These are phyloP conservation scores for Evansstolkia leycettana DNA, from an alignment of 495 filamentous ascomycete genomes.

Conservation along the genomic window DNA sequence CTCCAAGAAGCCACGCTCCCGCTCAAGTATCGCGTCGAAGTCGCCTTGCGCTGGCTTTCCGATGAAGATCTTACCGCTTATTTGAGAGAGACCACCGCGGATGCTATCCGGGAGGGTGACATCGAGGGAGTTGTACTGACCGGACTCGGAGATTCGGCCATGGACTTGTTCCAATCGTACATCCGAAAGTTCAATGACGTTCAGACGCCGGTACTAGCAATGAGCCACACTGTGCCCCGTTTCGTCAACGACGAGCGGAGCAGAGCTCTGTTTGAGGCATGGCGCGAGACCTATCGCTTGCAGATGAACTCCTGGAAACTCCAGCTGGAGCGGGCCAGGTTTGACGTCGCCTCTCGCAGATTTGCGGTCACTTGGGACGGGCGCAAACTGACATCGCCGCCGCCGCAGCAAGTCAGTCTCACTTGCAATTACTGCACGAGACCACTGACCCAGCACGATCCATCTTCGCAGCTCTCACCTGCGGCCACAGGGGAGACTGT, in stretches of 20 bases:
- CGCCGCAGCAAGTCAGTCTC: conserved; percentile 65
- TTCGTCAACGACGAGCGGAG: conserved; percentile 55
- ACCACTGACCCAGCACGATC: conserved; percentile 32
- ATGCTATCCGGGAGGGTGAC: conserved; percentile 61
- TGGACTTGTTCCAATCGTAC: conserved; percentile 80
- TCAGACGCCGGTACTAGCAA: conserved; percentile 78
- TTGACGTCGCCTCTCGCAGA: conserved; percentile 43
- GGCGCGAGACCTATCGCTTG: conserved; percentile 70
- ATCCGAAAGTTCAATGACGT: conserved; percentile 77
- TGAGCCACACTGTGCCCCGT: conserved; percentile 67
- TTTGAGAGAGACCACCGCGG: conserved; percentile 47
- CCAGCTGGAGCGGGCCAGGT: conserved; percentile 49
- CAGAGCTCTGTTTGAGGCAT: conserved; percentile 52
- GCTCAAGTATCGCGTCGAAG: conserved; percentile 70
- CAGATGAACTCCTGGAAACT: conserved; percentile 68
- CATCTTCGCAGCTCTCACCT: conserved; percentile 23
- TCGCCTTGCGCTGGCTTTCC: conserved; percentile 72
- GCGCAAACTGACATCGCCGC: conserved; percentile 48
- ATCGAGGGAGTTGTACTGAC: conserved; percentile 84
- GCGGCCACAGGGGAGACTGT: conserved; percentile 20
- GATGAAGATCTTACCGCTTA: conserved; percentile 68
- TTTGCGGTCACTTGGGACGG: conserved; percentile 54
- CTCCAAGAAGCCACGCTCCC: conserved; percentile 73
- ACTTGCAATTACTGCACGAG: conserved; percentile 73
- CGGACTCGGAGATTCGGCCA: conserved; percentile 62